Conservation (phyloP, 179 eudicot genomes). For the Sideroxylon spinosum region DNA sequence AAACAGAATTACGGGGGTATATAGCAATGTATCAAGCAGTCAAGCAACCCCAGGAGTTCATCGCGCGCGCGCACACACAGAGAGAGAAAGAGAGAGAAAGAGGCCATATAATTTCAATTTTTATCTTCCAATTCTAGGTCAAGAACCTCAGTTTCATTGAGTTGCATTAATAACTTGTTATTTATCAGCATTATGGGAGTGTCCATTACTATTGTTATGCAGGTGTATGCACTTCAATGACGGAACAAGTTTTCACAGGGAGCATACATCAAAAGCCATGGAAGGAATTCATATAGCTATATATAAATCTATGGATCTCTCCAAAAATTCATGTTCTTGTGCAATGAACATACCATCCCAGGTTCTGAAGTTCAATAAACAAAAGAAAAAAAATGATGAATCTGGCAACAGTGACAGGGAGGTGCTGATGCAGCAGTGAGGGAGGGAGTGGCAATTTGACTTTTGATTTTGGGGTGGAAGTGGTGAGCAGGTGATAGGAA, state of each 20-base stretch:
- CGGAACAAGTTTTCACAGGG: neutral
- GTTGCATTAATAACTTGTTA: neutral
- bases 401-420: neutral
- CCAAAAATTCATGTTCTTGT: neutral
- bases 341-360: no score
- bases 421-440: neutral
- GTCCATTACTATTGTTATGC: neutral
- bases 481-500: neutral
- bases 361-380: no score
- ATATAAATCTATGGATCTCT: neutral
- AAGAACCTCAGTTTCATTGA: slow-evolving; percentile 9
- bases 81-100: neutral
- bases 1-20: neutral
- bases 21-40: neutral
- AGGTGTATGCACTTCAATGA: neutral
- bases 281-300: neutral
- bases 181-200: neutral
- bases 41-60: neutral
- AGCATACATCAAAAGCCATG: neutral
- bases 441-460: neutral
- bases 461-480: neutral
- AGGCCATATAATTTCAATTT: neutral
- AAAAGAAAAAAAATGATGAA: neutral
- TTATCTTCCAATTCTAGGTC: neutral
- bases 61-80: neutral